Percentiles rank a stretch among this genome's conserved stretches.
These are phyloP conservation scores for Theobroma cacao DNA, from an alignment of 345 rosid species.

Conservation along the genomic window DNA sequence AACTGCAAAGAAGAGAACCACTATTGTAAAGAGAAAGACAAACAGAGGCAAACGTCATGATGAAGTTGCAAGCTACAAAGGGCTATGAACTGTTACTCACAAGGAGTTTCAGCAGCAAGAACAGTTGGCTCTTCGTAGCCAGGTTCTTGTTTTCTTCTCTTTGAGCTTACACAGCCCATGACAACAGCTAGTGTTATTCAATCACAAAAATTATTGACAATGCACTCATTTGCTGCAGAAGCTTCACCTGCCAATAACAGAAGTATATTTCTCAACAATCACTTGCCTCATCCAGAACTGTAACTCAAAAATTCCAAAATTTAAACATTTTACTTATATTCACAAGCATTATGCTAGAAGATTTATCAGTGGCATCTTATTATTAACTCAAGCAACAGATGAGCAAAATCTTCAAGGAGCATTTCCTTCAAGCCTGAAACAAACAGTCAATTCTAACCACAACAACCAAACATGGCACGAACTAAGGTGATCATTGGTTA, in stretches of 20 bases:
- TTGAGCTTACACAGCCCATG: slow-evolving; percentile 50
- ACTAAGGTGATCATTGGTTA: background rate
- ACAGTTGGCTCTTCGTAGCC: slow-evolving; percentile 68
- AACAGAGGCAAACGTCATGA: background rate
- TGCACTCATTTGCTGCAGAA: slow-evolving; percentile 6
- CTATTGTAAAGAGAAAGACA: background rate
- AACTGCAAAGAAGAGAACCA: slow-evolving; percentile 42
- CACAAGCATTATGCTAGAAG: background rate
- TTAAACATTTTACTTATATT: background rate
- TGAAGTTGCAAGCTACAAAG: background rate
- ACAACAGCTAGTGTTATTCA: slow-evolving; percentile 13
- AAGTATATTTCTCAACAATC: background rate
- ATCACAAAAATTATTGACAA: background rate
- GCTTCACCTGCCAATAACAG: slow-evolving; percentile 11
- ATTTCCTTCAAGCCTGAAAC: background rate
- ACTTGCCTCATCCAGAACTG: background rate
- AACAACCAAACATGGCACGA: background rate
- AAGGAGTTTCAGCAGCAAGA: slow-evolving; percentile 77
- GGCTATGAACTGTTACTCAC: slow-evolving; percentile 34
- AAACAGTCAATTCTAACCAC: background rate
- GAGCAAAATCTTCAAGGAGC: background rate
- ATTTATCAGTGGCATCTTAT: background rate
- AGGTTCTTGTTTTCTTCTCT: slow-evolving; percentile 28
- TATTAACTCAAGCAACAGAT: background rate
- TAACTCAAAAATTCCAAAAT: background rate